Base-by-base conservation (phyloP, 1,284 basidiomycete species). In the Cryptococcus depauperatus region DNA sequence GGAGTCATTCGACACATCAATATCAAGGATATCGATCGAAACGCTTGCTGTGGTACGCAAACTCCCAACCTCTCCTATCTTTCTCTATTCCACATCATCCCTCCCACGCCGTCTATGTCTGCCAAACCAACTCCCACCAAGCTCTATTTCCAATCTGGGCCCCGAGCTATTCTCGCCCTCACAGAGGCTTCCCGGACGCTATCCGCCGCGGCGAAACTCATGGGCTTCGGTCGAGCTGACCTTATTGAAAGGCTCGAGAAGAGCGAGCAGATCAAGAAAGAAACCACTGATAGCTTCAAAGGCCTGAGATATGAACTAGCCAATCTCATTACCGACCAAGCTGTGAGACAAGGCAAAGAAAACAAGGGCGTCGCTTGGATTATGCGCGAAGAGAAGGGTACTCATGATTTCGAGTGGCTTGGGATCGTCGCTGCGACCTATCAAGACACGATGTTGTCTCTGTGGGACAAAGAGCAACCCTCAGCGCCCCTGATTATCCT, bases 1-100 rank as follows among this genome's bases (percentile, higher is more conserved):
- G 86, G 85, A 19, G 81, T 91, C 8, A 83, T 87, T 58, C 76
- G 88, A 16, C 80, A 84, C 14, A 79, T 89, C 28, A 76, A 83
- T 34, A 91, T 92, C 43, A 82, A 88, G 47, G 80, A 80, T 6
- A 75, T 88, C 13, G 86, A 90, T 65, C 77, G 81, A 32, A 88
- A 84, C 64, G 84, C 67, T 47, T 92, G 87, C 69, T 91, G 88
- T 55, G 88, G 88, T 7, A 91, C 87, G 5, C 88, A 91, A 68
- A 46, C 63, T 16, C 64, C 68, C 3, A 47, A 51, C 25, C 55
- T 73, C 8, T 59, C 62, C 28, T 46, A 66, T 35, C 54, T 66
- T 29, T 50, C 52, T 3, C 53, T 58, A 40, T 58, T 73, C 11
- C 71, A 73, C 49, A 51, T 71, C 43, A 48, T 71, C 18, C 66